Evolutionary conservation across 73 alveolate genomes (phyloP), one percentile per base, ranked within the genome.

Genomic region (Effrenium voratum): DNA sequence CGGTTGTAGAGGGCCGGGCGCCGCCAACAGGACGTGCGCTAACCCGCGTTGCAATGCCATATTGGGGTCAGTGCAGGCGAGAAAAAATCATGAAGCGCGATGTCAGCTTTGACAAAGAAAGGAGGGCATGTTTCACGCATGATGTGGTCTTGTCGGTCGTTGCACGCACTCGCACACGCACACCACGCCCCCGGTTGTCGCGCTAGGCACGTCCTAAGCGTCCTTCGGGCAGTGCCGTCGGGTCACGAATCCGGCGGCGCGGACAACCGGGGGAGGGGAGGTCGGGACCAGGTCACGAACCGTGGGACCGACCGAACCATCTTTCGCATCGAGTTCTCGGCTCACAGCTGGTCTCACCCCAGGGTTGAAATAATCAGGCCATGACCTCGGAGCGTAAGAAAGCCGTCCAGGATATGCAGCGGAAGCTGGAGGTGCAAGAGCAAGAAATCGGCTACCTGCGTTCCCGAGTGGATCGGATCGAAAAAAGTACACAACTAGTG

Each of bases 21-120:
- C 36, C 66, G 88, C 88, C 16, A 77, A 77, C 41, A 55, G 59
- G 0, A 8, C 88, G 40, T 77, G 88, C 63, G 60, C n/a, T n/a
- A n/a, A n/a, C n/a, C n/a, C 34, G n/a, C 13, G 60, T 0, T 43
- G 88, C 41, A 41, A 47, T 0, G 41, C n/a, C 15, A 38, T 77
- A 1, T 77, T 77, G 43, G 88, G 88, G 38, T 4, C 46, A 0
- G 63, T 81, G 22, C 46, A 41, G 91, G 91, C 72, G 15, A 50
- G 92, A 15, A 32, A 47, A 10, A 45, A 81, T 12, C 47, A 46
- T 46, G 75, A 81, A 81, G 55, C 49, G n/a, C 36, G 55, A 41
- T 16, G 32, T 55, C 47, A 57, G 34, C 28, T 26, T 57, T 26
- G 19, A 32, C 28, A 28, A 57, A 1, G 2, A 10, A 19, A 10